Percentiles rank a stretch among this genome's conserved stretches.
These are phyloP conservation scores for Leucoagaricus sp. DNA, from an alignment of 1,284 basidiomycete genomes.

Conservation along the genomic window DNA sequence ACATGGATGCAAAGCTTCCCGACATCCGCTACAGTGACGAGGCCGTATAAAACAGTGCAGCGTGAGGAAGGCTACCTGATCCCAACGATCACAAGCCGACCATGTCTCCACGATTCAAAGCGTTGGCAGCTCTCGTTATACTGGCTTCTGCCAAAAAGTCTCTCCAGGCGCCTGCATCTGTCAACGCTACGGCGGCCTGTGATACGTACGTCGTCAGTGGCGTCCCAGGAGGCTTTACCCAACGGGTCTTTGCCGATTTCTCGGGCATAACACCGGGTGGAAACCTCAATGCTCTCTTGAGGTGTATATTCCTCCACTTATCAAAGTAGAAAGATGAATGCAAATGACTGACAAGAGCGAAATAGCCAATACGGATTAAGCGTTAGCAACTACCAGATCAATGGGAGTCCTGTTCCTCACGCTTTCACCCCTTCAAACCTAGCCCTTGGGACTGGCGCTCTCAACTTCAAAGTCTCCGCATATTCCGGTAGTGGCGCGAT, in stretches of 20 bases:
- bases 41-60: neutral
- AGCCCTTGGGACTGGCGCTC: slow-evolving; percentile 28
- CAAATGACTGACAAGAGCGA: neutral
- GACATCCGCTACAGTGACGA: neutral
- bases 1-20: neutral
- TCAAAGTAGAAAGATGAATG: neutral
- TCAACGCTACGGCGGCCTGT: slow-evolving; percentile 11
- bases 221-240: slow-evolving; percentile 30
- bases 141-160: neutral
- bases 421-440: slow-evolving; percentile 30
- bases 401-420: slow-evolving; percentile 23
- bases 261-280: slow-evolving; percentile 24
- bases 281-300: slow-evolving; percentile 25
- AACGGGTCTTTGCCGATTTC: slow-evolving; percentile 30
- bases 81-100: neutral
- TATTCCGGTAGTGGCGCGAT: slow-evolving; percentile 30
- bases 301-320: slow-evolving; percentile 15
- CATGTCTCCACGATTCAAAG: neutral
- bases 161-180: neutral
- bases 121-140: neutral
- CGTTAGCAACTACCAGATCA: slow-evolving; percentile 29
- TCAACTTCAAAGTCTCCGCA: slow-evolving; percentile 33
- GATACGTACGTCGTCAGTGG: slow-evolving; percentile 22
- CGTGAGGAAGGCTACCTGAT: neutral
- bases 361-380: slow-evolving; percentile 26